Evolutionary conservation across 345 rosid genomes (phyloP).

Genomic region (Citrus reticulata): DNA sequence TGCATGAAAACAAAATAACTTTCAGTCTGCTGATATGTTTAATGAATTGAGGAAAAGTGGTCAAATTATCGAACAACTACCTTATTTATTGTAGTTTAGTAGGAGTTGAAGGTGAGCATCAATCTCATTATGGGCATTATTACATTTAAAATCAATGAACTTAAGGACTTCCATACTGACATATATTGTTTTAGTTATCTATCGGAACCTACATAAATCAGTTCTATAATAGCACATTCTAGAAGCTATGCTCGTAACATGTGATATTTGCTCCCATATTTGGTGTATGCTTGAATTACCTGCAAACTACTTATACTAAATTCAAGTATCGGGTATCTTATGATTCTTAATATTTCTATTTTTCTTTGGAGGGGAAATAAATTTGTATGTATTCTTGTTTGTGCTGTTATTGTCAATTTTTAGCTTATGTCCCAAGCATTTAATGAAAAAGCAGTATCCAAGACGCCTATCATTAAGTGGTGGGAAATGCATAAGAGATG

Average conservation of each 20-base stretch:
- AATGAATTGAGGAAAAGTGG: neutral
- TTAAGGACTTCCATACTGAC: neutral
- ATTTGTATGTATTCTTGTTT: neutral
- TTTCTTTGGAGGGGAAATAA: neutral
- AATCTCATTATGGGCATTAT: neutral
- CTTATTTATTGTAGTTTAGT: slow-evolving; percentile 31
- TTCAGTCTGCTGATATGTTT: neutral
- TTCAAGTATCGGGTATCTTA: neutral
- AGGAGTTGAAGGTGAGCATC: slow-evolving; percentile 18
- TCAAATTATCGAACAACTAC: slow-evolving; percentile 24
- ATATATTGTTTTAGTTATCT: neutral
- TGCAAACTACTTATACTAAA: neutral
- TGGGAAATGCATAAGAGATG: neutral
- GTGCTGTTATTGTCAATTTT: neutral
- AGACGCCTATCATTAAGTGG: neutral
- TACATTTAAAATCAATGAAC: neutral
- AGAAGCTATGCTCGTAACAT: neutral
- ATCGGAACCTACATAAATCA: neutral
- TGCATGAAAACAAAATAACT: neutral
- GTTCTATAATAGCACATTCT: neutral
- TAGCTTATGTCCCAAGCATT: neutral
- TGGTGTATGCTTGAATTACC: too few species aligned
- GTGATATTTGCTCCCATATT: neutral
- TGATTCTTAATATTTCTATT: neutral
- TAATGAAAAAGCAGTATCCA: neutral